phyloP scores from a whole-genome alignment of 345 rosid species.

The Rhodamnia rubescens region DNA sequence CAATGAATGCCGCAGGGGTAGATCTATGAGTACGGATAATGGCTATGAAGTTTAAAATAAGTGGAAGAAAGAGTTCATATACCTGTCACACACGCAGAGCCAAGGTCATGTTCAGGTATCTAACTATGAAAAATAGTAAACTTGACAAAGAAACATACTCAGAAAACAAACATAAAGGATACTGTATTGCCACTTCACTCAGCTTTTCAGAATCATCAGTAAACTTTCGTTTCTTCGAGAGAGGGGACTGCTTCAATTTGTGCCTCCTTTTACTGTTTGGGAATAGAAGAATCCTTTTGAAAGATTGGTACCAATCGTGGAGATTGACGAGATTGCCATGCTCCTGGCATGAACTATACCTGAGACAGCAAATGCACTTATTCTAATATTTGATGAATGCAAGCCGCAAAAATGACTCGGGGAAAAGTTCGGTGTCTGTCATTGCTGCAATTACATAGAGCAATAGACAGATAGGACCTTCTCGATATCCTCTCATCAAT shows the following conservation, averaged over 20 bases:
- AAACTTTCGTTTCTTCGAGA: constrained; percentile 52
- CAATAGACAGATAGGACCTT: not conserved
- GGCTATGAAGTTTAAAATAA: not conserved
- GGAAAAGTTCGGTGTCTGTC: not conserved
- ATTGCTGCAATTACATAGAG: not conserved
- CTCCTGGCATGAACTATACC: constrained; percentile 78
- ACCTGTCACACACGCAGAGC: not conserved
- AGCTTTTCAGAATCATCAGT: constrained; percentile 32
- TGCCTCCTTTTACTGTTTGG: constrained; percentile 32
- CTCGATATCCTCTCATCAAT: not conserved
- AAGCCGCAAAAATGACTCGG: not conserved
- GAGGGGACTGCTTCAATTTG: constrained; percentile 39
- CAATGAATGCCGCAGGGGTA: not conserved
- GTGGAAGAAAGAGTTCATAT: not conserved
- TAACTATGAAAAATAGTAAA: not conserved
- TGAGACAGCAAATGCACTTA: constrained; percentile 6
- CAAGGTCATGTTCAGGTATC: not conserved
- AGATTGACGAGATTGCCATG: constrained; percentile 85
- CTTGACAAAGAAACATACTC: not conserved
- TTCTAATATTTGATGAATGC: not conserved
- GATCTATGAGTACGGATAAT: not conserved
- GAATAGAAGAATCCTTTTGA: constrained; percentile 40
- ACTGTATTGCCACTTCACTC: constrained; percentile 65
- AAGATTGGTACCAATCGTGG: constrained; percentile 91
- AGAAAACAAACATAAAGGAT: constrained; percentile 36